phyloP scores from a whole-genome alignment of 192 early-diverging fungal species.

The Spinellus fusiger region DNA sequence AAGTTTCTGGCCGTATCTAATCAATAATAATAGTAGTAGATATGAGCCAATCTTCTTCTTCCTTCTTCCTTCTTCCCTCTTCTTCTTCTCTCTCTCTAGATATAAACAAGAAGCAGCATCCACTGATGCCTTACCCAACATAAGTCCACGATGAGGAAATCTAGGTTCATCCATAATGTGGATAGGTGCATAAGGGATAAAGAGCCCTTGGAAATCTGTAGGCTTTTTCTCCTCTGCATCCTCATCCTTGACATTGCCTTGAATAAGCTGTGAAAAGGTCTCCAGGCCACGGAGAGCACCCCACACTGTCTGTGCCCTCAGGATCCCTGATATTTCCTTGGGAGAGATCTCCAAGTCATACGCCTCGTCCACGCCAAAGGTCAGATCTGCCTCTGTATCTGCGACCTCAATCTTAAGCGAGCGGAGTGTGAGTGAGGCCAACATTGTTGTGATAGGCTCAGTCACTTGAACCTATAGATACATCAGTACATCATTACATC shows the following conservation, averaged over 20 bases:
- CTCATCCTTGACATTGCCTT: background rate
- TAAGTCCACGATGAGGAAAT: slow-evolving; percentile 61
- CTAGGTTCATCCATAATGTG: slow-evolving; percentile 56
- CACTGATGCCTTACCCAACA: slow-evolving; percentile 37
- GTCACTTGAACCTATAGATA: slow-evolving; percentile 15
- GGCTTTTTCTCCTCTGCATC: background rate
- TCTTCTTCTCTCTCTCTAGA: background rate
- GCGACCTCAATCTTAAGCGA: slow-evolving; percentile 40
- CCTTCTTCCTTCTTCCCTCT: background rate
- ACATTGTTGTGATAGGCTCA: background rate
- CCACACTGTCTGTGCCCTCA: slow-evolving; percentile 54
- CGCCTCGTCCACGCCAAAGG: slow-evolving; percentile 62
- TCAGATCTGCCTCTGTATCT: slow-evolving; percentile 39
- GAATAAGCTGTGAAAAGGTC: slow-evolving; percentile 65
- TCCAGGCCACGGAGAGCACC: slow-evolving; percentile 70
- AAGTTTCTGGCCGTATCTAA: slow-evolving; percentile 68
- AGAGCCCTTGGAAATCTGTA: slow-evolving; percentile 23
- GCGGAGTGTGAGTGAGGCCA: slow-evolving; percentile 2
- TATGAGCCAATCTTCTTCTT: too few species aligned
- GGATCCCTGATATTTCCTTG: slow-evolving; percentile 33
- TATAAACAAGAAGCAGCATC: background rate
- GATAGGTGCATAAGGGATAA: slow-evolving; percentile 42
- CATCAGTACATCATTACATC: background rate
- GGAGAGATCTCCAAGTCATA: slow-evolving; percentile 61
- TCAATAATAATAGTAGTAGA: background rate